phyloP scores from a whole-genome alignment of 306 rosid genomes.

The Prinsepia uniflora region DNA sequence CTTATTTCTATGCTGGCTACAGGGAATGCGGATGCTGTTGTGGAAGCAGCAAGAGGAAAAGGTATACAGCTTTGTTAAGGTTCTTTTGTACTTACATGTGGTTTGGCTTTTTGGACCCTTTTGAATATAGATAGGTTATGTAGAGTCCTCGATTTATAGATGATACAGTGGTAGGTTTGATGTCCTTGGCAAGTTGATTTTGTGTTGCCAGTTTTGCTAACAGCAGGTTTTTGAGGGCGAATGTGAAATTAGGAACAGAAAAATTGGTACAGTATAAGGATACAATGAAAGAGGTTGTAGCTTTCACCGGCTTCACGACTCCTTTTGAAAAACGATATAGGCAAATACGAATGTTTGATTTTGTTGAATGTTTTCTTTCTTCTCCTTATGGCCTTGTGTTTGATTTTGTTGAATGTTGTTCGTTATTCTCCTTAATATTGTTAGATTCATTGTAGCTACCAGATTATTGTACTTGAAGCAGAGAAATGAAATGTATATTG shows the following conservation, averaged over 20 bases:
- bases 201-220: constrained; percentile 20
- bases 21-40: constrained; percentile 42
- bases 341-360: neutral
- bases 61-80: constrained; percentile 50
- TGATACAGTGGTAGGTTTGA: constrained; percentile 8
- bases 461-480: constrained; percentile 13
- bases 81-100: neutral
- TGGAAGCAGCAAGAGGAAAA: constrained; percentile 63
- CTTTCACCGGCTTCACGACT: constrained; percentile 14
- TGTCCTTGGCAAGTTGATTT: constrained; percentile 10
- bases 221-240: constrained; percentile 13
- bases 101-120: constrained; percentile 20
- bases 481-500: constrained; percentile 19
- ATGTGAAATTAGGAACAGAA: constrained; percentile 25
- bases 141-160: constrained; percentile 24
- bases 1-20: constrained; percentile 28
- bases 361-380: neutral
- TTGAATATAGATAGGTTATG: constrained; percentile 16
- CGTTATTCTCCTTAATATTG: neutral
- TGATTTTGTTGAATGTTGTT: neutral
- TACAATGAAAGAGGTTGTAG: constrained; percentile 18
- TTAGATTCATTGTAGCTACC: neutral
- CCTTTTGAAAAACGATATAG: neutral
- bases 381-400: neutral
- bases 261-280: constrained; percentile 29